Evolutionary conservation across 176 grass and related monocot genomes (phyloP).

Genomic region (Cocos nucifera): DNA sequence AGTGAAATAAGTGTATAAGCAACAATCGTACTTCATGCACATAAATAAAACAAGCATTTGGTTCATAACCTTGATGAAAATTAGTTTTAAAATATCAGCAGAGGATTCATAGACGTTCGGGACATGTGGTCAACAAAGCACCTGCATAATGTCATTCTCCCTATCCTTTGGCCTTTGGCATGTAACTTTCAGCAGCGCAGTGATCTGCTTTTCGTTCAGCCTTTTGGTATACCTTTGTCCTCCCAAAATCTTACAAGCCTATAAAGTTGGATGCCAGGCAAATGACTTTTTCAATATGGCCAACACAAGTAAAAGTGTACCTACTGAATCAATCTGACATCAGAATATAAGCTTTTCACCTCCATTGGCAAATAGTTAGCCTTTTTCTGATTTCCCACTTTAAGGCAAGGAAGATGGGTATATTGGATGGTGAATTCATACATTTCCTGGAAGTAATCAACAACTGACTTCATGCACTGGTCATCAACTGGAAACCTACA

Average conservation of each 20-base stretch:
- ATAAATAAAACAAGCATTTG: too few relatives aligned
- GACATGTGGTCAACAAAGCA: not conserved
- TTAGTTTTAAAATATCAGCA: too few relatives aligned
- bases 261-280: conserved; percentile 5
- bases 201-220: conserved; percentile 28
- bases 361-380: conserved; percentile 72
- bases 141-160: conserved; percentile 27
- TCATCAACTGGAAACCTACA: conserved; percentile 8
- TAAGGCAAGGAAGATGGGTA: conserved; percentile 42
- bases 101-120: too few relatives aligned
- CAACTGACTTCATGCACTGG: conserved; percentile 25
- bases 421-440: conserved; percentile 33
- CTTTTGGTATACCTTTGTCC: conserved; percentile 60
- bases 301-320: not conserved
- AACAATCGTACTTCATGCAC: too few relatives aligned
- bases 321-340: not conserved
- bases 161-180: conserved; percentile 22
- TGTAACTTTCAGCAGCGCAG: conserved; percentile 22
- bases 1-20: too few relatives aligned
- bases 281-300: not conserved
- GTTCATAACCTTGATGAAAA: not conserved
- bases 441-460: conserved; percentile 46
- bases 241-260: conserved; percentile 50
- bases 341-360: conserved; percentile 31
- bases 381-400: conserved; percentile 51